Conservation (phyloP, 345 rosid genomes). For the Aurinia saxatilis region DNA sequence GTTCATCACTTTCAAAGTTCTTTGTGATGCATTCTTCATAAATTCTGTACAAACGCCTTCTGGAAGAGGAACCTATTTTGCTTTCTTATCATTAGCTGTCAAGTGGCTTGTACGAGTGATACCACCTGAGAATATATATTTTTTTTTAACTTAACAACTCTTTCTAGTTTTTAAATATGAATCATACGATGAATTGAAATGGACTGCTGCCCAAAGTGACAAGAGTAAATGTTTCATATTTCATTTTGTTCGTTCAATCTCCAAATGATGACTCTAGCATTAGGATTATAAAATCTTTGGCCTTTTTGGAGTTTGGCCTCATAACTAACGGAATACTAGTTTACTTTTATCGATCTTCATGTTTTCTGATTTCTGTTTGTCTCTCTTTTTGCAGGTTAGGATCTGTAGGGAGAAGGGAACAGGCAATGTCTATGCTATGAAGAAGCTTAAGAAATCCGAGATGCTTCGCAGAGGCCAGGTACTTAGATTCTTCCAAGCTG, state of each 20-base stretch:
- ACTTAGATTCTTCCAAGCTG: neutral
- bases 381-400: constrained; percentile 55
- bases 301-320: neutral
- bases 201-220: neutral
- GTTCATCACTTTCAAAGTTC: neutral
- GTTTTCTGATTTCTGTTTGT: neutral
- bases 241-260: neutral
- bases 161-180: neutral
- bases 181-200: neutral
- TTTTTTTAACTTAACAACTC: neutral
- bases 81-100: neutral
- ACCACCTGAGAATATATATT: neutral
- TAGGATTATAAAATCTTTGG: neutral
- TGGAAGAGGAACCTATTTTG: neutral
- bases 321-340: neutral
- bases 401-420: constrained; percentile 85
- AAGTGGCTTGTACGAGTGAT: neutral
- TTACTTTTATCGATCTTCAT: neutral
- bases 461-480: constrained; percentile 99
- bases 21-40: neutral
- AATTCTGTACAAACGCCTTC: neutral
- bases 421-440: constrained; percentile 95
- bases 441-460: constrained; percentile 94
- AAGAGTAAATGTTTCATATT: neutral
- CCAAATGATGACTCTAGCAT: neutral